Evolutionary conservation across 2,329 filamentous ascomycete genomes (phyloP), one percentile per base, ranked within the genome.

Genomic region (Alternaria ethzedia): DNA sequence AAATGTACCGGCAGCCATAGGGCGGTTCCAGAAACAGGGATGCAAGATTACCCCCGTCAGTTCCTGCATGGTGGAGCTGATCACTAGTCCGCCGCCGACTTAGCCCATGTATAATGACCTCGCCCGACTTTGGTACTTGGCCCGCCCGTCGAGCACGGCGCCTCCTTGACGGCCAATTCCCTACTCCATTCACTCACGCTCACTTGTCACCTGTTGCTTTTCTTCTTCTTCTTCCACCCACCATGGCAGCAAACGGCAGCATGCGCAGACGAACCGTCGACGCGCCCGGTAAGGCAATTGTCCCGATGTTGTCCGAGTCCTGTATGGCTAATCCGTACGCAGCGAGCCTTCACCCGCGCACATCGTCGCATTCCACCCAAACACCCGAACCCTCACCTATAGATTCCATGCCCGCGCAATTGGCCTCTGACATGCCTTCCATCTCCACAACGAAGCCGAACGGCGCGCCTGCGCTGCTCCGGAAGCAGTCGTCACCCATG

Each of bases 401-500:
- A 64, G 74, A 77, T 52, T 63, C 70, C 25, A 73, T 76, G 71
- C 67, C 75, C 43, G 61, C 69, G 15, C 73, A 74, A 70, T 71
- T 74, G 63, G 65, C 72, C 28, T 54, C 74, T 26, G 62, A 70
- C 1, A 63, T 74, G 63, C 64, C 72, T 9, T 51, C 68, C n/a
- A 61, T 63, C 51, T 65, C 61, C 10, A 26, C 66, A 6, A 45
- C 68, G 11, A 11, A 52, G 7, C 26, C 63, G 17, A 68, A 69
- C 54, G 65, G 61, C 57, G 55, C 66, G 44, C 67, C 73, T 36
- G 50, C 66, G 13, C 49, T 75, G 68, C 69, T 59, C 43, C 66
- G 77, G 55, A 79, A 79, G 65, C 72, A 77, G 62, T 84, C 82
- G 21, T 86, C 86, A 52, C 88, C 89, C 1, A 87, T 90, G 83